Evolutionary conservation across 2,329 filamentous ascomycete species (phyloP).

Genomic region (Tolypocladium pustulatum): DNA sequence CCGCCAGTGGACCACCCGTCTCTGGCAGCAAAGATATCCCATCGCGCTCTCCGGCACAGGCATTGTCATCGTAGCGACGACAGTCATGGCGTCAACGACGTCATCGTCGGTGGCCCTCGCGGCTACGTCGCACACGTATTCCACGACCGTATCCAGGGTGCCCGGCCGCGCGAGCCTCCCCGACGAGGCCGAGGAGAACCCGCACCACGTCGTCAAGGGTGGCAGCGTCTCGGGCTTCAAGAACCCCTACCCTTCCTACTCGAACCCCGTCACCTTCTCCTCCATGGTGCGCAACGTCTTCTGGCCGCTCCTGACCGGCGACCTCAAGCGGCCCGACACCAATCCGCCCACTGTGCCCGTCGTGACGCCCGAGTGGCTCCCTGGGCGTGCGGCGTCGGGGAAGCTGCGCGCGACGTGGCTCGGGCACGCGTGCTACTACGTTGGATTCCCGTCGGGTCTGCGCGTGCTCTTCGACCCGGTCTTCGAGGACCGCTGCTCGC

Average conservation of each 20-base stretch:
- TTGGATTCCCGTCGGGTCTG: constrained; percentile 79
- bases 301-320: constrained; percentile 28
- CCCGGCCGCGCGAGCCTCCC: constrained; percentile 23
- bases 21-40: constrained; percentile 1
- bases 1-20: constrained; percentile 3
- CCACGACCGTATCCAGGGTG: constrained; percentile 23
- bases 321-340: constrained; percentile 44
- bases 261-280: constrained; percentile 8
- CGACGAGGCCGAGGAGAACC: constrained; percentile 30
- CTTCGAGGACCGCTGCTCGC: constrained; percentile 79
- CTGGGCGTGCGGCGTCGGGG: constrained; percentile 41
- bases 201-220: constrained; percentile 35
- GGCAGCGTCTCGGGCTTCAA: constrained; percentile 33
- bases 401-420: constrained; percentile 84
- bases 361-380: constrained; percentile 55
- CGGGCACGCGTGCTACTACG: constrained; percentile 86
- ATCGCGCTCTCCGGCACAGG: not conserved
- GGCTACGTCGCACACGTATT: constrained; percentile 5
- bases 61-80: constrained; percentile 5
- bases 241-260: constrained; percentile 41
- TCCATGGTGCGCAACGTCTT: constrained; percentile 21
- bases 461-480: constrained; percentile 90
- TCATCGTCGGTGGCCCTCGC: constrained; percentile 6
- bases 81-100: constrained; percentile 7
- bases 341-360: constrained; percentile 56